phyloP scores from a whole-genome alignment of 306 rosid genomes.

The Gastrolobium villosum region DNA sequence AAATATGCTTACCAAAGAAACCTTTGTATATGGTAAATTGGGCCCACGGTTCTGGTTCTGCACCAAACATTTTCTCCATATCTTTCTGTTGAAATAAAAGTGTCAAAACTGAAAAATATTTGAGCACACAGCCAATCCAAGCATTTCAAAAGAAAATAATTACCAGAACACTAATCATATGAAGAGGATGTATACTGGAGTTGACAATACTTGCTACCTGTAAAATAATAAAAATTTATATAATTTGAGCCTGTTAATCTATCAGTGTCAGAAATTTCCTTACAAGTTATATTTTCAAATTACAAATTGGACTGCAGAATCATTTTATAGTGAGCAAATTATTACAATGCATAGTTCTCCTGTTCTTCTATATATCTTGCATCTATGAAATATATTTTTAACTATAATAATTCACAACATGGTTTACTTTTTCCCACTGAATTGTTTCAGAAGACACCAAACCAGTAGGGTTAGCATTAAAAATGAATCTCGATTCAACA shows the following conservation, averaged over 20 bases:
- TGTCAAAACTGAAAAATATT: conserved; percentile 6
- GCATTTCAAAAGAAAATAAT: conserved; percentile 26
- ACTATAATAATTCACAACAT: conserved; percentile 2
- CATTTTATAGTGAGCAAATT: neutral
- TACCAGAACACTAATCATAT: conserved; percentile 56
- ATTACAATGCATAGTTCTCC: neutral
- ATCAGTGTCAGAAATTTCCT: neutral
- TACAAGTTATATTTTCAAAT: neutral
- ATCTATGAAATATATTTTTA: neutral
- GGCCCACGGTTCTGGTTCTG: conserved; percentile 48
- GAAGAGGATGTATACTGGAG: conserved; percentile 62
- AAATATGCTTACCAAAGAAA: conserved; percentile 46
- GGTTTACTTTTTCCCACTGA: neutral
- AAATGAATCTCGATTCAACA: neutral
- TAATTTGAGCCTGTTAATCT: neutral
- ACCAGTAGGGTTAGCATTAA: neutral
- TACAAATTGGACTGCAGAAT: conserved; percentile 11
- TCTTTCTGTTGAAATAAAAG: conserved; percentile 48
- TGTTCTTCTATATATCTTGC: neutral
- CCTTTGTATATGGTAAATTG: conserved; percentile 54
- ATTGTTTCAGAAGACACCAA: conserved; percentile 1
- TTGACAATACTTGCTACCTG: conserved; percentile 56
- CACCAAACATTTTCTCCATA: conserved; percentile 53
- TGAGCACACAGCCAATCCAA: conserved; percentile 23
- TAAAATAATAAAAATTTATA: conserved; percentile 20